phyloP scores from a whole-genome alignment of 257 asterid species.

The Mitragyna speciosa region DNA sequence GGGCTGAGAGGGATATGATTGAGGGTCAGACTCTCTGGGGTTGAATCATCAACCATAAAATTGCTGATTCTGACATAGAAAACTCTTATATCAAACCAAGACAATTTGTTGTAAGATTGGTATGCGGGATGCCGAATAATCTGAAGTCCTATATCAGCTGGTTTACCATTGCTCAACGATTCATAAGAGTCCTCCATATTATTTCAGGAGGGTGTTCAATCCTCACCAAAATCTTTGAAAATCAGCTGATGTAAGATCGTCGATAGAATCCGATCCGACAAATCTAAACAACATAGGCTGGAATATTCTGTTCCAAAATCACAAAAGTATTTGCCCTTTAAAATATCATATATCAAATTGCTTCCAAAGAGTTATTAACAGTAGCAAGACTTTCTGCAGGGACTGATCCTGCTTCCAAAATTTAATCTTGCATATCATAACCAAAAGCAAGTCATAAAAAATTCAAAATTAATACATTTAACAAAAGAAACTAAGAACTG shows the following conservation, averaged over 20 bases:
- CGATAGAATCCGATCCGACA: slow-evolving; percentile 26
- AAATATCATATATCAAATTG: neutral
- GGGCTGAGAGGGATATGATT: slow-evolving; percentile 64
- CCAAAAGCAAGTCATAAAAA: slow-evolving; percentile 12
- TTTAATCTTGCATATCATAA: neutral
- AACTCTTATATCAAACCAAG: slow-evolving; percentile 59
- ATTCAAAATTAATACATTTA: slow-evolving; percentile 15
- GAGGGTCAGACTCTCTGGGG: slow-evolving; percentile 71
- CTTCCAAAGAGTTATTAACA: neutral
- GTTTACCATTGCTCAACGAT: slow-evolving; percentile 49
- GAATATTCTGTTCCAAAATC: slow-evolving; percentile 32
- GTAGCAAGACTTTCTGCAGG: neutral
- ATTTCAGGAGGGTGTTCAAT: slow-evolving; percentile 23
- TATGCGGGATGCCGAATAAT: slow-evolving; percentile 53
- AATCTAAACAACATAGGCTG: slow-evolving; percentile 10
- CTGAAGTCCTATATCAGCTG: slow-evolving; percentile 52
- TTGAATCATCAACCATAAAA: slow-evolving; percentile 57
- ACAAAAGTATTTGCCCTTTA: neutral
- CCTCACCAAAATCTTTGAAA: slow-evolving; percentile 28
- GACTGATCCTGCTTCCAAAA: neutral
- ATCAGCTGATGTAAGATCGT: slow-evolving; percentile 22
- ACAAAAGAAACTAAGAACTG: slow-evolving; percentile 22
- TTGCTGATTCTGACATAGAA: slow-evolving; percentile 80
- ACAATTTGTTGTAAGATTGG: slow-evolving; percentile 41
- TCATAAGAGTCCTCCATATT: slow-evolving; percentile 53